Base-by-base conservation (phyloP, 305 asterid genomes). In the Salvia sclarea region DNA sequence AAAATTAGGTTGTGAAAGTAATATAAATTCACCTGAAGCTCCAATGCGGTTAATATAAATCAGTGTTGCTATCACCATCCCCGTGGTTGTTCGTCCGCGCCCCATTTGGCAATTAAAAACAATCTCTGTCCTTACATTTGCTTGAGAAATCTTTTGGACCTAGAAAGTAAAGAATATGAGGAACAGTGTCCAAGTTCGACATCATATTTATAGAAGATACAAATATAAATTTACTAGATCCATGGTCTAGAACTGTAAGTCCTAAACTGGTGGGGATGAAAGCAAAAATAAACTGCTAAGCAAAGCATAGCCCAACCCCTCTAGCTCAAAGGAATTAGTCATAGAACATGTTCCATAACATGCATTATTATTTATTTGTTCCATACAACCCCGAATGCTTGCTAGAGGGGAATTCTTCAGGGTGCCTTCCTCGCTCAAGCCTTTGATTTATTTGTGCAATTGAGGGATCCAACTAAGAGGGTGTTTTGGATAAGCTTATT, bases 31-130 rank as follows among this genome's bases (percentile, higher is more conserved):
- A 93, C 98, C 98, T 83, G 96, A 91, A 81, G 95, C 95, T 70
- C 97, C 97, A 70, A 84, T 90, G 73, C 98, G 96, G 78, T 83
- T 88, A 64, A 93, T 84, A 84, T 87, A 87, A 69, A 89, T 80
- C 81, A 91, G 76, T 47, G 97, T 93, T 10, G 98, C 97, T 63
- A 93, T 91, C 90, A 93, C 98, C 98, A 93, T 93, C 70, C 98
- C 98, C 28, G 98, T 93, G 53, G 98, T 93, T 44, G 98, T 93
- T 68, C 98, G 84, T 69, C 98, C 98, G 35, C 98, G 97, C 33
- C 98, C 98, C 98, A 93, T 93, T 86, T 93, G 98, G 78, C 98
- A 91, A 80, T 93, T 93, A 76, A 93, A 93, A 40, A 93, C 72
- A 69, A 91, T 85, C 84, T 91, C 88, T 38, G 97, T 88, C 76